Conservation (phyloP, 805 yeast species). For the Saturnispora sanitii region DNA sequence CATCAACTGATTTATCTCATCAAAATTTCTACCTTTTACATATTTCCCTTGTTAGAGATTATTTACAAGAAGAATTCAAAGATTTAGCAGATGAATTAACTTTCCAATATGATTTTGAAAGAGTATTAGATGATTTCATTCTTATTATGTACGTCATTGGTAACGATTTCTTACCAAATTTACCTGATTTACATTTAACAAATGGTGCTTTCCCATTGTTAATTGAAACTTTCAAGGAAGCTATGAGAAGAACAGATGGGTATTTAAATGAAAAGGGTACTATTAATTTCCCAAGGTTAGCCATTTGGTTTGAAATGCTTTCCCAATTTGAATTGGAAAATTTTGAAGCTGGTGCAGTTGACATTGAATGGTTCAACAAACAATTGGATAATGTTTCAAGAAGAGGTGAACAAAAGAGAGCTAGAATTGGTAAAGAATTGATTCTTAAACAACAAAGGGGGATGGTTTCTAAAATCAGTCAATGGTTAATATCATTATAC, state of each 20-base stretch:
- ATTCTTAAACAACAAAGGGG: slow-evolving; percentile 66
- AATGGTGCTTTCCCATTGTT: slow-evolving; percentile 96
- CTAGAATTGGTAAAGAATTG: slow-evolving; percentile 53
- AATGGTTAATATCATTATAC: slow-evolving; percentile 34
- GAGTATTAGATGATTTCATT: slow-evolving; percentile 85
- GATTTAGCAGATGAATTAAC: slow-evolving; percentile 54
- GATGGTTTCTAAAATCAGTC: slow-evolving; percentile 47
- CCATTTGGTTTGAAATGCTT: slow-evolving; percentile 64
- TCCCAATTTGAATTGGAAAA: slow-evolving; percentile 75
- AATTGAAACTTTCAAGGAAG: slow-evolving; percentile 77
- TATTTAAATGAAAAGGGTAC: slow-evolving; percentile 77
- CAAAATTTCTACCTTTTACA: slow-evolving; percentile 81
- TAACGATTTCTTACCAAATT: slow-evolving; percentile 93
- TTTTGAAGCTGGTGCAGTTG: slow-evolving; percentile 77
- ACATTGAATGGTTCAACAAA: slow-evolving; percentile 85
- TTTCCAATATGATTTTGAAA: slow-evolving; percentile 76
- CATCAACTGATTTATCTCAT: slow-evolving; percentile 45
- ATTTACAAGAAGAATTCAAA: slow-evolving; percentile 74
- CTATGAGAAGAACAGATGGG: slow-evolving; percentile 65
- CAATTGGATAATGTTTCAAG: slow-evolving; percentile 71
- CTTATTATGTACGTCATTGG: slow-evolving; percentile 91
- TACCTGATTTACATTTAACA: slow-evolving; percentile 87
- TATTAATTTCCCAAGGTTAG: slow-evolving; percentile 65
- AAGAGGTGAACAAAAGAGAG: slow-evolving; percentile 60
- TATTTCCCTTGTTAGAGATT: slow-evolving; percentile 81